These are phyloP conservation scores for Pseudogymnoascus sp. DNA, from an alignment of 2,329 filamentous ascomycete species.

Conservation along the genomic window DNA sequence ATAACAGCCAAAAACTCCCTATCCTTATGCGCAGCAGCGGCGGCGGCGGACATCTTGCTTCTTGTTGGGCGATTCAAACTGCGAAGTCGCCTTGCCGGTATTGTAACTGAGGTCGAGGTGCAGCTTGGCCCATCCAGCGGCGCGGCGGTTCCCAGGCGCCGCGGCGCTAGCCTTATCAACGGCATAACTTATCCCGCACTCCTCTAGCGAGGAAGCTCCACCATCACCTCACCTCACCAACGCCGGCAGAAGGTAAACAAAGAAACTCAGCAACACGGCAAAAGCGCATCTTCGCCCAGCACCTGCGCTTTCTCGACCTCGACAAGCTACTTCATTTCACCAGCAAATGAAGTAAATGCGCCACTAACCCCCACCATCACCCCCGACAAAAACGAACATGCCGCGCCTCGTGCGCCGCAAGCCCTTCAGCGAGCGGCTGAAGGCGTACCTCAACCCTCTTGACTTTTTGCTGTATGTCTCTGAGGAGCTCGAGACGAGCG, in stretches of 20 bases:
- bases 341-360: neutral
- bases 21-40: conserved; percentile 61
- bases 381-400: conserved; percentile 36
- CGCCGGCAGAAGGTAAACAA: neutral
- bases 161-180: neutral
- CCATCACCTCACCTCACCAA: neutral
- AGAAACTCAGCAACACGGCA: neutral
- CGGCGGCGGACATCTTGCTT: conserved; percentile 46
- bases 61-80: neutral
- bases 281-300: too few species aligned
- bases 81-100: neutral
- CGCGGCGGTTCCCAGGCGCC: neutral
- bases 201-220: neutral
- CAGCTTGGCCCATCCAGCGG: neutral
- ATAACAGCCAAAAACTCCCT: conserved; percentile 96
- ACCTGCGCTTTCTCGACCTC: neutral
- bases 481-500: conserved; percentile 83
- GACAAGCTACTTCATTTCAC: neutral
- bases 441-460: conserved; percentile 72
- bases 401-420: conserved; percentile 75
- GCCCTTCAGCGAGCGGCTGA: conserved; percentile 73
- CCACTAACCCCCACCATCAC: neutral
- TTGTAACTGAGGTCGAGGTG: neutral
- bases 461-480: conserved; percentile 87
- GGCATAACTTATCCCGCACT: neutral